These are phyloP conservation scores for Colletotrichum simmondsii DNA, from an alignment of 2,329 filamentous ascomycete genomes.

Conservation along the genomic window DNA sequence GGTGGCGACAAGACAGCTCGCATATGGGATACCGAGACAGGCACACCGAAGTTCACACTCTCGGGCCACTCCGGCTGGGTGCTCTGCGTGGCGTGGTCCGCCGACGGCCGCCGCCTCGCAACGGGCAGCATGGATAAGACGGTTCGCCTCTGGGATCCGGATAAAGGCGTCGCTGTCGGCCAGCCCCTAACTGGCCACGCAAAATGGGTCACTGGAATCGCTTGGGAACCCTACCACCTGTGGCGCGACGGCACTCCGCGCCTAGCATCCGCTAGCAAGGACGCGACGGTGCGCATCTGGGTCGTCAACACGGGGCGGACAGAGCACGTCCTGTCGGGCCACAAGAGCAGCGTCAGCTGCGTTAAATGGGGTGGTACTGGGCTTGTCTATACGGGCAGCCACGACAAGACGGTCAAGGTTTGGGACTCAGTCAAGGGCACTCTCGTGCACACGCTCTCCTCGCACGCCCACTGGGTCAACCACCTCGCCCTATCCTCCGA, in stretches of 20 bases:
- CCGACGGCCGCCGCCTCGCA: constrained; percentile 82
- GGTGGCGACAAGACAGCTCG: constrained; percentile 91
- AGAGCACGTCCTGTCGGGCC: constrained; percentile 86
- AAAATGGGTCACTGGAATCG: constrained; percentile 84
- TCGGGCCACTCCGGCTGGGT: constrained; percentile 93
- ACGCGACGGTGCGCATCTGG: constrained; percentile 90
- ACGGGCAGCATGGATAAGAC: constrained; percentile 95
- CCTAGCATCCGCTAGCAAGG: constrained; percentile 89
- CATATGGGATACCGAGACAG: constrained; percentile 95
- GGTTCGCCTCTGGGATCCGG: constrained; percentile 89
- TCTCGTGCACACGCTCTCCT: constrained; percentile 79
- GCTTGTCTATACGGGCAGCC: constrained; percentile 83
- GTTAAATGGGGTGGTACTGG: constrained; percentile 96
- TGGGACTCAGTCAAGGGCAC: constrained; percentile 87
- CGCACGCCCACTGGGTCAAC: constrained; percentile 96
- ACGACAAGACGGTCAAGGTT: constrained; percentile 92
- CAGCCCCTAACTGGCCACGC: constrained; percentile 81
- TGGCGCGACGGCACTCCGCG: constrained; percentile 80
- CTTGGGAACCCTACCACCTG: constrained; percentile 94
- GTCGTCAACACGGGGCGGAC: constrained; percentile 80
- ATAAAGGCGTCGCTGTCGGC: constrained; percentile 79
- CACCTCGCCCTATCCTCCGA: constrained; percentile 94
- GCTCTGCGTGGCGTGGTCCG: constrained; percentile 86
- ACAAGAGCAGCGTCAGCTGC: constrained; percentile 89
- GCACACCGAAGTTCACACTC: constrained; percentile 86